Conservation (phyloP, 371 early-diverging fungal species). For the Circinella minor region DNA sequence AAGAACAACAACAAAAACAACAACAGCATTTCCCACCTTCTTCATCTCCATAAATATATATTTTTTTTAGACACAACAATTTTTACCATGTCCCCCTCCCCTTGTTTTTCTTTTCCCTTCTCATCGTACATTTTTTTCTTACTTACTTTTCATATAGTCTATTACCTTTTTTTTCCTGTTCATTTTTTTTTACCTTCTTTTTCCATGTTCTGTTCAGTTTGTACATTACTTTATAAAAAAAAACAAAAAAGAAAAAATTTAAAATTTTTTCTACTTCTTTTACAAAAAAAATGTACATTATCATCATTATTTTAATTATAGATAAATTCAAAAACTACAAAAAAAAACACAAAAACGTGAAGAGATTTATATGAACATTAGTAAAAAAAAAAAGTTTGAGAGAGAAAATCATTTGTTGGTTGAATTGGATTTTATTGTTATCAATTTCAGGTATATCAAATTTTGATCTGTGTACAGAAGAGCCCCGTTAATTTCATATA, state of each 20-base stretch:
- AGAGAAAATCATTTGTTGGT: no score
- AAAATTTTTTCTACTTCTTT: no score
- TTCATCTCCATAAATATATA: not conserved
- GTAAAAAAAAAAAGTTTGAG: no score
- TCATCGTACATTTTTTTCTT: constrained; percentile 2
- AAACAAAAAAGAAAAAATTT: not conserved
- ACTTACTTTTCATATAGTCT: not conserved
- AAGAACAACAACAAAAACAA: not conserved
- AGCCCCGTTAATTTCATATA: no score
- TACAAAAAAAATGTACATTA: no score
- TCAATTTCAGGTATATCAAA: no score
- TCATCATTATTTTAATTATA: no score
- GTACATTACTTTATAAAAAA: constrained; percentile 1
- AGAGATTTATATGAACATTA: no score
- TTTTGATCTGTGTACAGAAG: no score
- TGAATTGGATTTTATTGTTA: no score
- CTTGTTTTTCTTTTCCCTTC: not conserved
- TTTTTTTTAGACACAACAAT: not conserved
- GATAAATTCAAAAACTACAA: no score
- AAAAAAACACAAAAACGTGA: no score
- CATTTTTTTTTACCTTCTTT: not conserved
- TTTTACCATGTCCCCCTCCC: not conserved
- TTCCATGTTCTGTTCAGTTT: not conserved
- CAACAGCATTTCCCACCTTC: not conserved
- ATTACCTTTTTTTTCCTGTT: not conserved